These are phyloP conservation scores for Arabidopsis suecica DNA, from an alignment of 345 rosid genomes.

Conservation along the genomic window DNA sequence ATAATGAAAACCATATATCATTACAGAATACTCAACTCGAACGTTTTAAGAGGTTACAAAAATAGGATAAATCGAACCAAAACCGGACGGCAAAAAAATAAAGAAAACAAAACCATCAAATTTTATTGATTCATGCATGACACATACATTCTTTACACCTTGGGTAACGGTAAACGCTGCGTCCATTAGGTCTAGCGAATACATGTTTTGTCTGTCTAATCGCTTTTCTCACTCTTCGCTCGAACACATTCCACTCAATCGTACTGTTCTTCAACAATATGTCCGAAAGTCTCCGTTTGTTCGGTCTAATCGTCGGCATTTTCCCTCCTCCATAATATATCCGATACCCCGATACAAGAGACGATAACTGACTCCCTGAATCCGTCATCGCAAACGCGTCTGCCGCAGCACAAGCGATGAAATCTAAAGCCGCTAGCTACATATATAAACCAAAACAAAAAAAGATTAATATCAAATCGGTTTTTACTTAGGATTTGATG, in stretches of 20 bases:
- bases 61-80: neutral
- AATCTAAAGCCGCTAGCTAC: conserved; percentile 63
- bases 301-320: conserved; percentile 92
- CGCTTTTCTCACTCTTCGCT: conserved; percentile 84
- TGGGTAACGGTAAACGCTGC: conserved; percentile 86
- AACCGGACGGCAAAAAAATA: neutral
- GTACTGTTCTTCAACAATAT: conserved; percentile 75
- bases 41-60: conserved; percentile 7
- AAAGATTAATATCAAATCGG: neutral
- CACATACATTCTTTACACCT: conserved; percentile 91
- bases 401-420: conserved; percentile 80
- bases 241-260: conserved; percentile 82
- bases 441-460: neutral
- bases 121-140: conserved; percentile 26
- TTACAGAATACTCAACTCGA: conserved; percentile 16
- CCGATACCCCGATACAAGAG: conserved; percentile 88
- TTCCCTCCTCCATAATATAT: conserved; percentile 83
- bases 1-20: neutral
- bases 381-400: conserved; percentile 98
- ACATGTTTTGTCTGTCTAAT: conserved; percentile 90
- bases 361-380: conserved; percentile 94
- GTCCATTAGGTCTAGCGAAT: conserved; percentile 67
- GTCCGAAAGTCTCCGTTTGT: conserved; percentile 75
- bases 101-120: neutral
- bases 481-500: too few species aligned